A percentile compares a stretch with the other conserved stretches of the same genome.
Conservation (phyloP, 306 rosid genomes). For the Castanea crenata region DNA sequence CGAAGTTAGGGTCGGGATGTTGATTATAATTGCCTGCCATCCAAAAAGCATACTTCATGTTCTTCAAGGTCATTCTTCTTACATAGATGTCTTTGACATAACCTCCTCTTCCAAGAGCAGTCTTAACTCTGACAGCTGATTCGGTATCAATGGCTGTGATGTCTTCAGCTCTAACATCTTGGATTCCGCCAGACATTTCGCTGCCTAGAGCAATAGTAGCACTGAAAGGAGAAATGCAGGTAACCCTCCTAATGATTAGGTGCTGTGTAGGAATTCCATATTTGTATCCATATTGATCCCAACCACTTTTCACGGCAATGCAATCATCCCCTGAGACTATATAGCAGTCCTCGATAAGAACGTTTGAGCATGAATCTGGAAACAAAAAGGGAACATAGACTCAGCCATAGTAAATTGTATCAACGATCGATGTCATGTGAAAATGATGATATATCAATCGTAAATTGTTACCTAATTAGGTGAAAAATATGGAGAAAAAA, state of each 20-base stretch:
- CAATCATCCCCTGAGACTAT: conserved; percentile 81
- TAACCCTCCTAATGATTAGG: conserved; percentile 45
- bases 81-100: conserved; percentile 66
- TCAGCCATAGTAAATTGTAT: neutral
- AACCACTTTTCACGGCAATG: conserved; percentile 66
- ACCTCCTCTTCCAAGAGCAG: conserved; percentile 61
- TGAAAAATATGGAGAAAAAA: too few relatives aligned
- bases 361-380: conserved; percentile 61
- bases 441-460: too few relatives aligned
- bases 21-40: conserved; percentile 61
- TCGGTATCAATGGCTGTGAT: conserved; percentile 51
- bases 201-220: conserved; percentile 76
- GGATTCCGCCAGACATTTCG: conserved; percentile 86
- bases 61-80: conserved; percentile 36
- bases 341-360: conserved; percentile 56
- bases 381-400: neutral
- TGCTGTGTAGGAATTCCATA: conserved; percentile 60
- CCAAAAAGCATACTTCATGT: conserved; percentile 71
- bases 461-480: too few relatives aligned
- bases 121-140: conserved; percentile 63
- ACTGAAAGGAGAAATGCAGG: conserved; percentile 61
- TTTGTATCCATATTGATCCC: conserved; percentile 62
- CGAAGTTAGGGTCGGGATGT: conserved; percentile 42
- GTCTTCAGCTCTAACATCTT: conserved; percentile 63
- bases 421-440: neutral